Base-by-base conservation (phyloP, 169 alveolate genomes). In the Theileria orientalis region DNA sequence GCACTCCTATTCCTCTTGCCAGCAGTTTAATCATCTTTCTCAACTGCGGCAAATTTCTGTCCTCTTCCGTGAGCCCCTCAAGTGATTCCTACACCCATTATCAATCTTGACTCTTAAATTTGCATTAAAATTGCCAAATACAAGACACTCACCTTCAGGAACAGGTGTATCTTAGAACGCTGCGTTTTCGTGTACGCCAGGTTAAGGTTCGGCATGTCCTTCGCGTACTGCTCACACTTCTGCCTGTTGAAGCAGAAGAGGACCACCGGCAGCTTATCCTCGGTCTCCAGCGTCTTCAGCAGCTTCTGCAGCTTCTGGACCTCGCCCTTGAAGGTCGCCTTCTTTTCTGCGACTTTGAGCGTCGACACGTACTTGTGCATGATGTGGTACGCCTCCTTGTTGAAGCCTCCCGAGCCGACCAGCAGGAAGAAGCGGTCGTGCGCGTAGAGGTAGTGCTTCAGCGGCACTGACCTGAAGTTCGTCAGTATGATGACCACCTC, bases 1-100 rank as follows among this genome's bases (percentile, higher is more conserved):
- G 99, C n/a, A 97, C 90, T 2, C 99, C 99, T 27, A 98, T 93
- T 23, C 99, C 99, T 37, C 95, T 90, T 47, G 83, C 90, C 35
- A 96, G 88, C 46, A 95, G 72, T 62, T 90, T 92, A 41, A 83
- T 83, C 25, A 96, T 78, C 51, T 84, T 88, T 46, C 83, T 73
- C 0, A 97, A 86, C 79, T 96, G 96, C 35, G 97, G 98, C 5
- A 96, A 82, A 25, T 92, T 78, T 54, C 95, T 83, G 77, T 97
- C 99, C 71, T 74, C 68, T 30, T 86, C 91, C 49, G 89, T 69
- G 30, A 94, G 61, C 33, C 88, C 88, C 37, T 88, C 74, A n/a
- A 94, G 73, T 27, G 97, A 87, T 49, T 91, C 92, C 60, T 92
- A 68, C 13, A n/a, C 29, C 14, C 9, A 37, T n/a, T n/a, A n/a